A percentile compares a stretch with the other conserved stretches of the same genome.
phyloP scores from a whole-genome alignment of 148 eudicot genomes.

The Silene uniflora region DNA sequence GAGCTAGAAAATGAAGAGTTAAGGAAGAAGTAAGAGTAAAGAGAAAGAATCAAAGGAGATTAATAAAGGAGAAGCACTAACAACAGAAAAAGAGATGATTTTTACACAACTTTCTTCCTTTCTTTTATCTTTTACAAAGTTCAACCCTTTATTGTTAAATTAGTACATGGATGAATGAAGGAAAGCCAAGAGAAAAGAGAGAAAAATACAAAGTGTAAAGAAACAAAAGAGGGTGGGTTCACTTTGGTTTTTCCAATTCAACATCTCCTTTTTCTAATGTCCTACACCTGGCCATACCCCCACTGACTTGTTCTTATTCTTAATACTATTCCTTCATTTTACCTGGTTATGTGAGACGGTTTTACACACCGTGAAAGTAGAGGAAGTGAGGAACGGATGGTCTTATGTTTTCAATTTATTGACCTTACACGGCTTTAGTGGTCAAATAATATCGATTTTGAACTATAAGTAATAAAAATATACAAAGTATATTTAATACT shows the following conservation, averaged over 20 bases:
- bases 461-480: no score
- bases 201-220: background rate
- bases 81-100: constrained; percentile 8
- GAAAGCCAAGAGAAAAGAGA: background rate
- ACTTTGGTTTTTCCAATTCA: background rate
- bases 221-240: background rate
- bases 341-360: background rate
- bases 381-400: no score
- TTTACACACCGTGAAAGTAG: no score
- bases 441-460: no score
- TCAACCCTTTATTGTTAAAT: background rate
- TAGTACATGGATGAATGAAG: background rate
- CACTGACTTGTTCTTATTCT: background rate
- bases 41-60: constrained; percentile 15
- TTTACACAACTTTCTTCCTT: constrained; percentile 5
- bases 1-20: background rate
- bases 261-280: background rate
- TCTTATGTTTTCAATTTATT: no score
- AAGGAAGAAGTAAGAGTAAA: background rate
- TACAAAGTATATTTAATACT: no score
- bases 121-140: background rate
- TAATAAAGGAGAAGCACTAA: constrained; percentile 14
- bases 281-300: background rate
- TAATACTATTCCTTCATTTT: no score
- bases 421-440: no score